Percentiles rank a stretch among this genome's conserved stretches.
Evolutionary conservation across 2,329 filamentous ascomycete genomes (phyloP).

Genomic region (Dothistroma septosporum): DNA sequence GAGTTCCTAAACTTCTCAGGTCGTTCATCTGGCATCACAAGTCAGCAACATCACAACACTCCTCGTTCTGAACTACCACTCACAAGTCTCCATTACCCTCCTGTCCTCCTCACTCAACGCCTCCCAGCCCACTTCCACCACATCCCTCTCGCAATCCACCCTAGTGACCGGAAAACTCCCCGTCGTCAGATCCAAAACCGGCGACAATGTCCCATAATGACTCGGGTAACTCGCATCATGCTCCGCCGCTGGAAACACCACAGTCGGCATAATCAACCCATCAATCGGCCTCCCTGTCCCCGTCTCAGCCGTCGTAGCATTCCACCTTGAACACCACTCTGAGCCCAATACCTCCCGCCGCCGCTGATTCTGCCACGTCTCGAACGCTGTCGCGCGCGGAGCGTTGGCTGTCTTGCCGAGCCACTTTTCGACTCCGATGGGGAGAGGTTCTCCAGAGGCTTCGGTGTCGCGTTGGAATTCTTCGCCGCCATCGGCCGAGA

Average conservation of each 20-base stretch:
- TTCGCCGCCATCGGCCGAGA: slow-evolving; percentile 15
- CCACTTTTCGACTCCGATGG: slow-evolving; percentile 8
- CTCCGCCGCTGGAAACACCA: slow-evolving; percentile 14
- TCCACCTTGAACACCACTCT: slow-evolving; percentile 16
- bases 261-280: slow-evolving; percentile 16
- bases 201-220: slow-evolving; percentile 12
- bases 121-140: slow-evolving; percentile 2
- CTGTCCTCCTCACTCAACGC: slow-evolving; percentile 12
- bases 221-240: slow-evolving; percentile 15
- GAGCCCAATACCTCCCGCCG: slow-evolving; percentile 9
- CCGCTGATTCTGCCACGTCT: slow-evolving; percentile 17
- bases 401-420: slow-evolving; percentile 12
- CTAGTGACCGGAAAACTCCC: slow-evolving; percentile 20
- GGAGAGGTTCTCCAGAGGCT: slow-evolving; percentile 13
- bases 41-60: neutral
- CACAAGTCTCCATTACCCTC: slow-evolving; percentile 11
- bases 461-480: slow-evolving; percentile 16
- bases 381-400: slow-evolving; percentile 10
- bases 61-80: neutral
- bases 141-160: slow-evolving; percentile 19
- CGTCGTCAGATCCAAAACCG: slow-evolving; percentile 13
- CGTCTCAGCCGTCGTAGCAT: slow-evolving; percentile 6
- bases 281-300: slow-evolving; percentile 17
- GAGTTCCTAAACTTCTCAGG: slow-evolving; percentile 47
- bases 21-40: neutral